A percentile compares a stretch with the other conserved stretches of the same genome.
phyloP scores from a whole-genome alignment of 163 green algal genomes.

The Prototheca cutis region DNA sequence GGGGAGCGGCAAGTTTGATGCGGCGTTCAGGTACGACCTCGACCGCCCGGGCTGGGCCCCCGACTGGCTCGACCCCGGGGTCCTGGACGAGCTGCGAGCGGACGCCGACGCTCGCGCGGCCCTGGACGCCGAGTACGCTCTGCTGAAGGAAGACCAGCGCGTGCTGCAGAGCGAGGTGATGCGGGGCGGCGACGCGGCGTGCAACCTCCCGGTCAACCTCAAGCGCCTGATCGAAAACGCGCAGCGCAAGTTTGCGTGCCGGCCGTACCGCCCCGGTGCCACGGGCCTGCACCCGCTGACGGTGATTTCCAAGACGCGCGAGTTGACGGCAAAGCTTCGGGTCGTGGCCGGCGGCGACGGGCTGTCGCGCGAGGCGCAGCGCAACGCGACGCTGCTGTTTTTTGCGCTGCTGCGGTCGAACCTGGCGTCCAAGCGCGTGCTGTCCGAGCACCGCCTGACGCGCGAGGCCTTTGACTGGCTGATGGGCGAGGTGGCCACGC shows the following conservation, averaged over 20 bases:
- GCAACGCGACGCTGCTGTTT: constrained; percentile 92
- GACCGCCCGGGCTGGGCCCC: constrained; percentile 33
- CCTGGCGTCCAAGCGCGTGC: constrained; percentile 63
- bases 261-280: constrained; percentile 29
- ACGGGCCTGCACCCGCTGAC: constrained; percentile 41
- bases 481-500: constrained; percentile 74
- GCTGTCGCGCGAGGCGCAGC: constrained; percentile 80
- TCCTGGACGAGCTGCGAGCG: constrained; percentile 49
- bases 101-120: constrained; percentile 32
- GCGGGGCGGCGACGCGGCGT: constrained; percentile 56
- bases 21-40: constrained; percentile 26
- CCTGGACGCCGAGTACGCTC: constrained; percentile 49
- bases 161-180: constrained; percentile 65
- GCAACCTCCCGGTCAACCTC: constrained; percentile 89
- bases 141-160: constrained; percentile 45
- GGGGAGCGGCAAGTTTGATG: constrained; percentile 32
- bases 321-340: constrained; percentile 20
- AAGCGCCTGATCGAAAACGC: constrained; percentile 88
- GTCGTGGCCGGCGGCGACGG: constrained; percentile 65
- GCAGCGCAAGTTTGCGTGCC: constrained; percentile 72
- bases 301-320: constrained; percentile 42
- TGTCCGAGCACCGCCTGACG: constrained; percentile 73
- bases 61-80: constrained; percentile 50
- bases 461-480: constrained; percentile 83
- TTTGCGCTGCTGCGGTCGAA: constrained; percentile 65